phyloP scores from a whole-genome alignment of 495 filamentous ascomycete genomes.

The Hypoxylon intermedium region DNA sequence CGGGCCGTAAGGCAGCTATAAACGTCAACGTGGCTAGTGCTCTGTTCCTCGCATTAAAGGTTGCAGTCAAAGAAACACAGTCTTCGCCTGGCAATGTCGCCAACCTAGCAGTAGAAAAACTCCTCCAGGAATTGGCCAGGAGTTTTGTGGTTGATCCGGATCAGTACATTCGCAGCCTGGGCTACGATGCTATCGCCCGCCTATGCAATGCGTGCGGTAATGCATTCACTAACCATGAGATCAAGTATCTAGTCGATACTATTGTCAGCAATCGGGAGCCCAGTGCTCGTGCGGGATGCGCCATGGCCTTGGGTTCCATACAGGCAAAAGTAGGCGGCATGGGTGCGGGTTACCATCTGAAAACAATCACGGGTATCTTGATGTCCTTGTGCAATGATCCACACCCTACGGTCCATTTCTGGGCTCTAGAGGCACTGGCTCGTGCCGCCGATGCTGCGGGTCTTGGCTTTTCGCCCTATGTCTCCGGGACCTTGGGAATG shows the following conservation, averaged over 20 bases:
- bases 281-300: conserved; percentile 90
- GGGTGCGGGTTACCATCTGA: conserved; percentile 96
- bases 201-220: conserved; percentile 91
- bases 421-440: conserved; percentile 88
- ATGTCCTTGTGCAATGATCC: conserved; percentile 96
- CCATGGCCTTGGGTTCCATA: conserved; percentile 89
- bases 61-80: conserved; percentile 78
- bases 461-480: conserved; percentile 87
- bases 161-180: conserved; percentile 82
- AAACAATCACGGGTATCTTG: conserved; percentile 91
- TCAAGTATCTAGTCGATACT: conserved; percentile 90
- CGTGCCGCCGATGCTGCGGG: conserved; percentile 92
- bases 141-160: conserved; percentile 81
- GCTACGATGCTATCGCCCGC: conserved; percentile 85
- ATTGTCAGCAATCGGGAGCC: conserved; percentile 94
- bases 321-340: conserved; percentile 96
- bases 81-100: conserved; percentile 77
- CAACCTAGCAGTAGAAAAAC: conserved; percentile 79
- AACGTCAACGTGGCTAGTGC: conserved; percentile 88
- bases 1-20: conserved; percentile 86
- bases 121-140: conserved; percentile 83
- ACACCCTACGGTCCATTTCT: conserved; percentile 95
- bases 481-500: conserved; percentile 89
- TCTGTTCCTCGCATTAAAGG: conserved; percentile 78
- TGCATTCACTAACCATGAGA: conserved; percentile 82